Evolutionary conservation across 148 eudicot genomes (phyloP), one percentile per base, ranked within the genome.

Genomic region (Pouteria glomerata): DNA sequence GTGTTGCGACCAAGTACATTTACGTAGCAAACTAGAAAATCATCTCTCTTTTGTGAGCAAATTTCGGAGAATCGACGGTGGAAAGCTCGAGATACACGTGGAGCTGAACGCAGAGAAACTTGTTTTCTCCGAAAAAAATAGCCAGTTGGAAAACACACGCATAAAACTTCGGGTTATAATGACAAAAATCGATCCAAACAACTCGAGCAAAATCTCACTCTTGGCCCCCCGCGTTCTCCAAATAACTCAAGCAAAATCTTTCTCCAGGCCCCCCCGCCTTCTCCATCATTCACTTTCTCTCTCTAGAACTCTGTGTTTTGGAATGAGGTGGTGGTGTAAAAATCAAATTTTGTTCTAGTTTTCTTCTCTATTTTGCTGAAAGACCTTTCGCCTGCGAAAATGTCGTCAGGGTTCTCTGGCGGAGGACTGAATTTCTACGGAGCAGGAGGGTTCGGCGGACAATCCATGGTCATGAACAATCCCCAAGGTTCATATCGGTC

Each of bases 381-480:
- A 6, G 26, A 64, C 12, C 29, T 37, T 29, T 37, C 56, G 24
- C 73, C 75, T 30, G 66, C 13, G 21, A 72, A 24, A 34, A 90
- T 90, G 97, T 77, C 96, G 13, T 88, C 96, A 7, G 86, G 87
- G 3, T 88, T 77, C 44, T 71, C 87, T 68, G 88, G 91, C 6
- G 86, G 79, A 11, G 68, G 16, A 13, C 73, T 78, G 26, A 83
- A 79, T 59, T 77, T 81, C 47, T 80, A 66, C 70, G 42, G 51
- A 63, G 24, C 66, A 48, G 79, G 77, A 15, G 48, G 67, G 19
- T 67, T 68, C 74, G 6, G 52, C 2, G 77, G 83, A 4, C 80
- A 81, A 57, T 72, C 88, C 16, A 65, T 75, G 16, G 57, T 24
- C 16, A 45, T 68, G 10, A 75, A 70, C 51, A 41, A 34, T 53